Evolutionary conservation across 2,329 filamentous ascomycete genomes (phyloP).

Genomic region (Microsporum ferrugineum): DNA sequence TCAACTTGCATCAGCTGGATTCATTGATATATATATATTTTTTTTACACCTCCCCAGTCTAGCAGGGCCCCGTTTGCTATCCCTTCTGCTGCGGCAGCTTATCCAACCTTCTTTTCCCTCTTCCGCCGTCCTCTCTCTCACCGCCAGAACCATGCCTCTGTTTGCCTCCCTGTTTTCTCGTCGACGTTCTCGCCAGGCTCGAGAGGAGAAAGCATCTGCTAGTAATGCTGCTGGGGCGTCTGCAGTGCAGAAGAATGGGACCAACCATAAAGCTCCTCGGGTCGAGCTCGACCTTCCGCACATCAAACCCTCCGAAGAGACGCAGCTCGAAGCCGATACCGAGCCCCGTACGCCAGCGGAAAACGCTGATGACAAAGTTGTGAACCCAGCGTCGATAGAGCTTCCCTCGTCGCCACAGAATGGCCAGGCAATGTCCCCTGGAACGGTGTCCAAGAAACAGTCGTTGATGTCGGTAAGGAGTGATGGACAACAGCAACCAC

Average conservation of each 20-base stretch:
- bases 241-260: neutral
- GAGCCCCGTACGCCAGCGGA: neutral
- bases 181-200: slow-evolving; percentile 1
- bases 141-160: neutral
- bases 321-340: neutral
- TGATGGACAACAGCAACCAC: neutral
- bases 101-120: neutral
- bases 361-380: neutral
- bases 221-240: neutral
- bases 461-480: slow-evolving; percentile 1
- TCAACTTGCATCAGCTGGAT: neutral
- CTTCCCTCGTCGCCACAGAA: neutral
- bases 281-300: slow-evolving; percentile 4
- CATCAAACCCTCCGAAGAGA: neutral
- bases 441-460: neutral
- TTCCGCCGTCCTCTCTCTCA: neutral
- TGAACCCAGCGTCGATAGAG: neutral
- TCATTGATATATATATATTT: neutral
- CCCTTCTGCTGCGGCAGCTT: neutral
- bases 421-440: neutral
- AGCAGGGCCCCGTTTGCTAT: neutral
- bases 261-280: neutral
- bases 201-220: neutral
- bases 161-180: slow-evolving; percentile 4
- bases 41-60: neutral